A percentile compares a stretch with the other conserved stretches of the same genome.
Evolutionary conservation across 2,329 filamentous ascomycete genomes (phyloP).

Genomic region (Tolypocladium inflatum): DNA sequence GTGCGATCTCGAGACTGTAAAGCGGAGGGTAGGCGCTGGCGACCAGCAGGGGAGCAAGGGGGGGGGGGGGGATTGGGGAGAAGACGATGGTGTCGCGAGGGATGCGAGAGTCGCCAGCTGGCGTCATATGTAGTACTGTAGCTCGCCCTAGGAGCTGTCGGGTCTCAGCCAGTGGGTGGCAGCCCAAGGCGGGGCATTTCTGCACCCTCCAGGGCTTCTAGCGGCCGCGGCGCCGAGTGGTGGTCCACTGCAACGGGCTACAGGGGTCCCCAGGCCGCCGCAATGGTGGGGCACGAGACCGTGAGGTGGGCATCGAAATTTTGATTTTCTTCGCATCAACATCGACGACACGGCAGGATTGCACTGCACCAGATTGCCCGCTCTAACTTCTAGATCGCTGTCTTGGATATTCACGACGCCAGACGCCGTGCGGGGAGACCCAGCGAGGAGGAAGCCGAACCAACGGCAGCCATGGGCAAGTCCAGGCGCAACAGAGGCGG

Average conservation of each 20-base stretch:
- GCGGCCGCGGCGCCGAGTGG: background rate
- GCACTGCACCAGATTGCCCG: background rate
- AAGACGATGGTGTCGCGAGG: background rate
- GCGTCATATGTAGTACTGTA: too few relatives aligned
- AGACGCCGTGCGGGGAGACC: background rate
- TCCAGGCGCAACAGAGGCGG: constrained; percentile 44
- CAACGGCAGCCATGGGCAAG: constrained; percentile 41
- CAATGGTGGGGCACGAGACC: constrained; percentile 6
- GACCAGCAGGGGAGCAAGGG: background rate
- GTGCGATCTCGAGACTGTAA: background rate
- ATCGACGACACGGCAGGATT: background rate
- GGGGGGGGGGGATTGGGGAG: background rate
- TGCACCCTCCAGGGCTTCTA: background rate
- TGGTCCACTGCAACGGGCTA: background rate
- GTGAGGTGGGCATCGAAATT: background rate
- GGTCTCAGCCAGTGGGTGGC: background rate
- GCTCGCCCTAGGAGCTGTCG: background rate
- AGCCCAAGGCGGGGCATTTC: background rate
- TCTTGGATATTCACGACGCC: background rate
- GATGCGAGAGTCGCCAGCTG: background rate
- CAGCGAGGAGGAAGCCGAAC: background rate
- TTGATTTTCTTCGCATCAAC: background rate
- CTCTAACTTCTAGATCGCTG: background rate
- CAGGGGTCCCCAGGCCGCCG: background rate
- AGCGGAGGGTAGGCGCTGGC: background rate